Evolutionary conservation across 495 filamentous ascomycete species (phyloP), one percentile per base, ranked within the genome.

Genomic region (Penicillium cosmopolitanum): DNA sequence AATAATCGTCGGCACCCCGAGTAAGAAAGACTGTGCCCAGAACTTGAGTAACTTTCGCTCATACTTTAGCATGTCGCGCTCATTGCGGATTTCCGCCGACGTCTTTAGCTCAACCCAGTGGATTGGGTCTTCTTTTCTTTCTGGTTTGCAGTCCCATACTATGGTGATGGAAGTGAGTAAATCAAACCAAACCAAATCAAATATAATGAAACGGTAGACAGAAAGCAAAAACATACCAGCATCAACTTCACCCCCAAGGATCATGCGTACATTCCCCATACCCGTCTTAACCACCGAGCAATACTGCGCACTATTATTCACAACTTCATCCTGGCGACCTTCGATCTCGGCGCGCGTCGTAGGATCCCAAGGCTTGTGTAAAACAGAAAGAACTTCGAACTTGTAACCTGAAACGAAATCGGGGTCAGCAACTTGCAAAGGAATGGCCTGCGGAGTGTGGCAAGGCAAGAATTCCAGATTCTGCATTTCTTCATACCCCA

Each of bases 21-120:
- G 84, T 0, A 99, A 81, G 67, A 96, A 99, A 2, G 92, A 96
- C 63, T 99, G 95, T 16, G 92, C 89, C 95, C 95, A 99, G 76
- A 91, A 96, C 59, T 93, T 96, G 61, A 97, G 80, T 36, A 98
- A 80, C 70, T 98, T 98, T 11, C 89, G 83, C 72, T 99, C 91
- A 64, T 89, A 96, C 53, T 87, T 89, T 16, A 87, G 58, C 71
- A 84, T 79, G 59, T 92, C 89, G 35, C 84, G 81, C 1, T 87
- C 80, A 35, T 77, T 81, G 25, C 76, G 74, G 35, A 90, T 87
- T 56, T 89, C 85, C n/a, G 85, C 87, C 2, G 85, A 84, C 0
- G 95, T 98, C 71, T 99, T 99, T 50, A 99, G 80, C 72, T 99
- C 95, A 15, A 99, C 87, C 88, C 93, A 99, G 60, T 94, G 87